These are phyloP conservation scores for Cladosporium sp. DNA, from an alignment of 2,329 filamentous ascomycete species.

Conservation along the genomic window DNA sequence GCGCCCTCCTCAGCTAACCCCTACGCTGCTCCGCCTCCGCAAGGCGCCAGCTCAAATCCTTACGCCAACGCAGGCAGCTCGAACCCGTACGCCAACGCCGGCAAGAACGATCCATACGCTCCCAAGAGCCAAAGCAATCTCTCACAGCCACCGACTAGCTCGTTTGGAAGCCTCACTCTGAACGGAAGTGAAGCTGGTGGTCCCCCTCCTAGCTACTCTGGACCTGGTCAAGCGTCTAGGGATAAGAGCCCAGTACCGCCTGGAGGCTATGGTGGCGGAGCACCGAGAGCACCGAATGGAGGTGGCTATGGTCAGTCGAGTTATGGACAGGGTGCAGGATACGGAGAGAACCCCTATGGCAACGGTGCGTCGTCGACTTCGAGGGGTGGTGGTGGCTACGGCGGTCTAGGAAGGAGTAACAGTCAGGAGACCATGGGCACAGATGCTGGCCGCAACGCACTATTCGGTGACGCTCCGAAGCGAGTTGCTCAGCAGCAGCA, in stretches of 20 bases:
- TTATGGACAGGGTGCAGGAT: conserved; percentile 49
- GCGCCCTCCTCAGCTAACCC: conserved; percentile 52
- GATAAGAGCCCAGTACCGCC: conserved; percentile 47
- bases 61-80: conserved; percentile 28
- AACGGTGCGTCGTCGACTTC: conserved; percentile 38
- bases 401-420: conserved; percentile 53
- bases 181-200: conserved; percentile 28
- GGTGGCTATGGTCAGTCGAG: conserved; percentile 28
- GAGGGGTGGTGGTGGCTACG: conserved; percentile 52
- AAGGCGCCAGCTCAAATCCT: conserved; percentile 24
- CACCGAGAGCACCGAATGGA: conserved; percentile 28
- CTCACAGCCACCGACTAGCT: conserved; percentile 33
- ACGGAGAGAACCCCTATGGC: conserved; percentile 56
- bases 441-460: conserved; percentile 61
- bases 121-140: conserved; percentile 27
- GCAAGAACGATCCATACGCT: conserved; percentile 33
- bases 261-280: conserved; percentile 45
- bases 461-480: conserved; percentile 61
- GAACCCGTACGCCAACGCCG: conserved; percentile 55
- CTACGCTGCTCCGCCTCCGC: conserved; percentile 51
- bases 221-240: conserved; percentile 33
- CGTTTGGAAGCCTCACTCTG: conserved; percentile 33
- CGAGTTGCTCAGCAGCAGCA: conserved; percentile 52
- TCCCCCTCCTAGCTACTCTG: conserved; percentile 40
- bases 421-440: conserved; percentile 52